Evolutionary conservation across 148 eudicot genomes (phyloP).

Genomic region (Salicornia ramosissima): DNA sequence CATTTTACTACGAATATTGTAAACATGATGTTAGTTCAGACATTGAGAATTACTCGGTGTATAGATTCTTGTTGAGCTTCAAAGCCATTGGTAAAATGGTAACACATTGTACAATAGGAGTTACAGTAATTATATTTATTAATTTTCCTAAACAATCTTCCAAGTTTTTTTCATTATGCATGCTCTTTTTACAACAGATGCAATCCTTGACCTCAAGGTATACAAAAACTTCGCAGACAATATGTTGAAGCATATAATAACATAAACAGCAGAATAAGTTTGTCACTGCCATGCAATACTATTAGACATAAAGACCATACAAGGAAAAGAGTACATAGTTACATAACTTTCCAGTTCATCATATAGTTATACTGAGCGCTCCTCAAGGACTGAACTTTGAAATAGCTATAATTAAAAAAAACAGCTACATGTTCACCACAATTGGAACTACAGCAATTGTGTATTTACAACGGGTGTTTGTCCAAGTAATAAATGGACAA

Average conservation of each 20-base stretch:
- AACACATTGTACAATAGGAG: neutral
- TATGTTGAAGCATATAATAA: too few species aligned
- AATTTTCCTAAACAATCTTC: too few species aligned
- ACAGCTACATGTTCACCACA: constrained; percentile 12
- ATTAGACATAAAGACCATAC: neutral
- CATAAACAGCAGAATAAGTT: neutral
- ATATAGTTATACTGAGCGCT: neutral
- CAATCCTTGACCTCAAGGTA: too few species aligned
- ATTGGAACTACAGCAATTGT: constrained; percentile 11
- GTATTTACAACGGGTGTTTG: constrained; percentile 21
- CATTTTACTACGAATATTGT: neutral
- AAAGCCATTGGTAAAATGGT: neutral
- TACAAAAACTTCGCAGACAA: too few species aligned
- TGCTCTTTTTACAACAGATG: too few species aligned
- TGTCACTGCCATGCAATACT: neutral
- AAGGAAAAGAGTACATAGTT: neutral
- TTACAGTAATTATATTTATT: too few species aligned
- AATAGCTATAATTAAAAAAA: neutral
- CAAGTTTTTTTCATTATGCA: neutral
- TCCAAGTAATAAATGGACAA: constrained; percentile 13
- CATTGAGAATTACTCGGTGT: too few species aligned
- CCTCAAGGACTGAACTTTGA: neutral
- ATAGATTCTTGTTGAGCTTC: neutral
- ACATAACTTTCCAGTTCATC: neutral
- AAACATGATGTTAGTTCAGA: too few species aligned